Base-by-base conservation (phyloP, 495 filamentous ascomycete species). In the Penicillium lividum region DNA sequence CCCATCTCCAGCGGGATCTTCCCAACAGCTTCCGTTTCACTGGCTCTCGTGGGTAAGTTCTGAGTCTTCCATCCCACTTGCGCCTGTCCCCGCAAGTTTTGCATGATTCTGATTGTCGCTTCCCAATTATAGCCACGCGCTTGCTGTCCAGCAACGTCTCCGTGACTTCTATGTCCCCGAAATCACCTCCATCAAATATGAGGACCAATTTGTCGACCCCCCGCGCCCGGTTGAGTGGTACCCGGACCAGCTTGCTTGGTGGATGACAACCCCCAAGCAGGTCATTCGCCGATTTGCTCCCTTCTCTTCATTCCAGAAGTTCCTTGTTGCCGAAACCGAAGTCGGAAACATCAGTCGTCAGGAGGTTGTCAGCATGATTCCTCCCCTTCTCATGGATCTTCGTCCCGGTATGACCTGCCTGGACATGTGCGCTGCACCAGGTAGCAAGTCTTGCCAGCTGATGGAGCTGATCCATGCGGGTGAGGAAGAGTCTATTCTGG, bases 351-450 rank as follows among this genome's bases (percentile, higher is more conserved):
- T 98, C 68, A 95, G 88, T 72, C 84, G 94, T 64, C 94, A 98
- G 73, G 94, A 98, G 76, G 85, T 93, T 22, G 94, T 98, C 59
- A 95, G 90, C 80, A 98, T 98, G 94, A 97, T 98, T 60, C 94
- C 94, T 27, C 95, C 95, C 25, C 84, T 98, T 51, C 77, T 98
- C 57, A 90, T 98, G 82, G 93, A 97, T 67, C 74, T 96, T 30
- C 83, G 84, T 52, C 92, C 95, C 18, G 91, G 92, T 36, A 96
- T 97, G 90, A 84, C 84, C 8, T 92, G 96, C 10, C 74, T 98
- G 66, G 94, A 98, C 72, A 84, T 98, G 79, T 98, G 94, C 73
- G 94, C 94, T 57, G 94, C 94, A 0, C 94, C 94, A 6, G 94
- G 94, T 22, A 97, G 92, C 78, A 98, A 98, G 80, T 89, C 93